Conservation (phyloP, 2,329 filamentous ascomycete species). For the Grosmannia penicillata region DNA sequence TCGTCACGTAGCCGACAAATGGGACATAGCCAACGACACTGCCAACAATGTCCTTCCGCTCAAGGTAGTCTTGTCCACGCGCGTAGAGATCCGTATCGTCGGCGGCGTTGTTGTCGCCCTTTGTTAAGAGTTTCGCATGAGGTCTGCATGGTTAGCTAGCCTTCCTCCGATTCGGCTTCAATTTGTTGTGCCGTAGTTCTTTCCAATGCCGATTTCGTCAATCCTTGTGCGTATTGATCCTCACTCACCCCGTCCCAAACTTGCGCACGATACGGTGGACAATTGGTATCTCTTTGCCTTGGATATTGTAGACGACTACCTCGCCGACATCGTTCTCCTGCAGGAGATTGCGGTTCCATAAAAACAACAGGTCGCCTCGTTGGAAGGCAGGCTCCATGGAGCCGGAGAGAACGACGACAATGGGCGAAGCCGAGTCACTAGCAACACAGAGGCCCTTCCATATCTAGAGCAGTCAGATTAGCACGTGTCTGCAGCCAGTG, state of each 20-base stretch:
- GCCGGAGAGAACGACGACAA: slow-evolving; percentile 74
- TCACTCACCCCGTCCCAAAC: slow-evolving; percentile 40
- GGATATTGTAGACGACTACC: slow-evolving; percentile 60
- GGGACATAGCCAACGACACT: slow-evolving; percentile 82
- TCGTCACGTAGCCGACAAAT: slow-evolving; percentile 93
- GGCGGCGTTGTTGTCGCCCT: slow-evolving; percentile 90
- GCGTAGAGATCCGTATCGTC: slow-evolving; percentile 84
- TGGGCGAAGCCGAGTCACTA: slow-evolving; percentile 61
- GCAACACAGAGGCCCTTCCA: slow-evolving; percentile 78
- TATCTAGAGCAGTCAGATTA: slow-evolving; percentile 31
- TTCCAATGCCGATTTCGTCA: background rate
- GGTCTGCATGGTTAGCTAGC: slow-evolving; percentile 20
- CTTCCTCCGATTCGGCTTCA: no score
- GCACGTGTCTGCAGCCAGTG: background rate
- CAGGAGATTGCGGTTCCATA: slow-evolving; percentile 59
- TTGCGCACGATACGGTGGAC: slow-evolving; percentile 82
- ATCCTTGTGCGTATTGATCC: no score
- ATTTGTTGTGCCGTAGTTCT: no score
- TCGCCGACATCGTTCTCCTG: slow-evolving; percentile 35
- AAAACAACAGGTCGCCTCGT: slow-evolving; percentile 58
- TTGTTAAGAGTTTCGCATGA: slow-evolving; percentile 68
- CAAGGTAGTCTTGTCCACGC: slow-evolving; percentile 70
- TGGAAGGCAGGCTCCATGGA: slow-evolving; percentile 76
- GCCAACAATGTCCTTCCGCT: slow-evolving; percentile 80
- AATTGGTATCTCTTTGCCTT: slow-evolving; percentile 92